Base-by-base conservation (phyloP, 129 eudicot species). In the Erigeron canadensis region DNA sequence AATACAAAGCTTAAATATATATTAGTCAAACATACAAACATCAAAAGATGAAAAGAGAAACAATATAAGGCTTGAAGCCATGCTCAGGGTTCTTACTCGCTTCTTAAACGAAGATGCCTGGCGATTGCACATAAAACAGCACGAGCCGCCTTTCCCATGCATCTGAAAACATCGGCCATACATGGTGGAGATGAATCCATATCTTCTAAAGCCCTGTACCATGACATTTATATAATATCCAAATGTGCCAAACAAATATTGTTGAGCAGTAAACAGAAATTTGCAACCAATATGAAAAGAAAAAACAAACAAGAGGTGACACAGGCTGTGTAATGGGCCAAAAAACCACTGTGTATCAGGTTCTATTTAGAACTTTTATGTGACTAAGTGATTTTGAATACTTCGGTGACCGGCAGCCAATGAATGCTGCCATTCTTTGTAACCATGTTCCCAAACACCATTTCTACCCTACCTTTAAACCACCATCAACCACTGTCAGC, bases 131-230 rank as follows among this genome's bases (percentile, higher is more conserved):
- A 79, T 62, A 89, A 73, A 77, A 88, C 88, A 82, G 86, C 91
- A 46, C 96, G 97, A 81, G 98, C 97, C 15, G 88, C 91, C 87
- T 84, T 89, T 58, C 98, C 98, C 95, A 94, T 86, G 87, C 98
- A 94, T 84, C 87, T 86, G 71, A 85, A 94, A 65, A 81, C 85
- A 61, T 94, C 97, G 71, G 95, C 76, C 98, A 94, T 85, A 82
- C 97, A 94, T 74, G 98, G 98, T 63, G 97, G 97, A 62, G 90
- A 85, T 53, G 90, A 86, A 78, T 94, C 97, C 64, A 65, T 68
- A 81, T 94, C 96, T 81, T 90, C 96, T 73, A 90, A 77, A 71
- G 97, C 87, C 86, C 98, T 94, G 82, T 55, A 69, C 77, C 63
- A 77, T 80, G 68, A 79, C 63, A 63, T 57, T 66, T 70, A 70